A percentile compares a stretch with the other conserved stretches of the same genome.
Conservation (phyloP, 73 alveolate genomes). For the Tetrahymena borealis region DNA sequence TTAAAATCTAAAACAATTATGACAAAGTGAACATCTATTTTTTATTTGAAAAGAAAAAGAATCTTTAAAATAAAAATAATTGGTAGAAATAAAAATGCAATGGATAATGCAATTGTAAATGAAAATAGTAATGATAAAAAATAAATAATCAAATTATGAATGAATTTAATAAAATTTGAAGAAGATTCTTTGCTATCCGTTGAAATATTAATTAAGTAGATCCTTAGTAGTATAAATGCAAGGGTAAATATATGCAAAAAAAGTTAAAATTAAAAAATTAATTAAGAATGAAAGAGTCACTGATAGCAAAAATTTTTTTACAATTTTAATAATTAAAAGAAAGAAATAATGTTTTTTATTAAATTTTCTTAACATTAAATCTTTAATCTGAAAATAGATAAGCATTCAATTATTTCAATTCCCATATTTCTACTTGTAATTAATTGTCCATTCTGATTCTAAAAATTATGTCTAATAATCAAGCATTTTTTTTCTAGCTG, state of each 20-base stretch:
- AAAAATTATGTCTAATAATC: too few relatives aligned
- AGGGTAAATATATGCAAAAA: not conserved
- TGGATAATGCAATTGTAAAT: too few relatives aligned
- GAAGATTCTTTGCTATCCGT: not conserved
- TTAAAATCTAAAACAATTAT: not conserved
- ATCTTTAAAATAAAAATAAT: not conserved
- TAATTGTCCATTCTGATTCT: too few relatives aligned
- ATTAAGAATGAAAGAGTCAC: not conserved
- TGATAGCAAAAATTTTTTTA: not conserved
- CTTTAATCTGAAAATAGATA: too few relatives aligned
- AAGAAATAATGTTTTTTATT: not conserved
- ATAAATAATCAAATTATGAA: not conserved
- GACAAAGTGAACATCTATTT: not conserved
- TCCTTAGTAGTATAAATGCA: not conserved
- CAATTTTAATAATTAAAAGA: not conserved
- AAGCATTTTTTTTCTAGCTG: too few relatives aligned
- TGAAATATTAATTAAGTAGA: not conserved
- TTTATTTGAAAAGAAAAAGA: not conserved
- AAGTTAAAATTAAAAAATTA: not conserved
- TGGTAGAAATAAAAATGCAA: not conserved
- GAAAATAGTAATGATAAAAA: not conserved
- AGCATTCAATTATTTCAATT: too few relatives aligned
- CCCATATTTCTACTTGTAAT: too few relatives aligned
- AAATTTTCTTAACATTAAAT: not conserved
- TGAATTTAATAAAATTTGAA: not conserved